phyloP scores from a whole-genome alignment of 768 basidiomycete genomes.

The Galerina sulciceps region DNA sequence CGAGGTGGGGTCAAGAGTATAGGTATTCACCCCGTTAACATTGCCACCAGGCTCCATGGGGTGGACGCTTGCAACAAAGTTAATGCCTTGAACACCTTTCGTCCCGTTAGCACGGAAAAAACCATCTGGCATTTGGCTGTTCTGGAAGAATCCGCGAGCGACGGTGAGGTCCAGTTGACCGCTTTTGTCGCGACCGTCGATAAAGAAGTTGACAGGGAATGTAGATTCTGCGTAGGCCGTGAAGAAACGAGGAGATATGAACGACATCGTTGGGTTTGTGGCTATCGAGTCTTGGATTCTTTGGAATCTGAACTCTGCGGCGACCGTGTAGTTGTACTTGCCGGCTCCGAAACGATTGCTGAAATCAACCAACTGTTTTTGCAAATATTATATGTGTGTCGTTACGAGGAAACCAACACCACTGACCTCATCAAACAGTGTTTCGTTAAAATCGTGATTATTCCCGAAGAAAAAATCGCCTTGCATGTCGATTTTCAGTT shows the following conservation, averaged over 20 bases:
- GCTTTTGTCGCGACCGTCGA: conserved; percentile 24
- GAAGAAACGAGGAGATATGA: conserved; percentile 26
- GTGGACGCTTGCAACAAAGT: conserved; percentile 5
- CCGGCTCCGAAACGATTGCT: conserved; percentile 28
- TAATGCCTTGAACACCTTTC: conserved; percentile 12
- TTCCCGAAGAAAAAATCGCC: conserved; percentile 25
- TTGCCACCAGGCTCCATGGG: conserved; percentile 24
- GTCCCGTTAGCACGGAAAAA: conserved; percentile 21
- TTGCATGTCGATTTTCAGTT: background rate
- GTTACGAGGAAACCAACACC: background rate
- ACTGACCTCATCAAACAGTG: conserved; percentile 23
- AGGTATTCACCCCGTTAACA: conserved; percentile 18
- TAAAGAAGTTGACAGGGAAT: conserved; percentile 26
- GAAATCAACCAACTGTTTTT: conserved; percentile 19
- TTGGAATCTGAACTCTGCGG: conserved; percentile 23
- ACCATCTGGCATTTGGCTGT: conserved; percentile 20
- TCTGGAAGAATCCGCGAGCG: conserved; percentile 27
- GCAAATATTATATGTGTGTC: background rate
- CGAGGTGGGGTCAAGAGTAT: conserved; percentile 20
- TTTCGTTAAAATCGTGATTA: conserved; percentile 28
- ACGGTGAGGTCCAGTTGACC: conserved; percentile 21
- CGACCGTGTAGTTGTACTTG: conserved; percentile 26
- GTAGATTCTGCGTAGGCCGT: conserved; percentile 25
- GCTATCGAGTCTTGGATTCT: conserved; percentile 30
- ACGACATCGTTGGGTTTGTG: conserved; percentile 26